phyloP scores from a whole-genome alignment of 306 rosid species.

The Canavalia ensiformis region DNA sequence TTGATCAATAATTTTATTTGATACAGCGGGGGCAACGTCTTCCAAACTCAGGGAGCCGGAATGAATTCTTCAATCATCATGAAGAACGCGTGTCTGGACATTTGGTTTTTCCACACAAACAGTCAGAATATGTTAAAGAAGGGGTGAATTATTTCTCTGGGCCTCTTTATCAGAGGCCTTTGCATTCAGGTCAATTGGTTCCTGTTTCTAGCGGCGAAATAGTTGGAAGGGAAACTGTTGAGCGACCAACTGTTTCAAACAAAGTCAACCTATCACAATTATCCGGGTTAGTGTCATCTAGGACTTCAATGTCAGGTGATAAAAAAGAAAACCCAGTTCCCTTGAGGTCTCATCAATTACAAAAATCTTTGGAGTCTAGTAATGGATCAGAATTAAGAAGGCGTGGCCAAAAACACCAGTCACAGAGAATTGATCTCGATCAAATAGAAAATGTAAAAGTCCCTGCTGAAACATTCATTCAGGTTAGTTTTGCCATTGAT shows the following conservation, averaged over 20 bases:
- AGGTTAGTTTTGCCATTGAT: slow-evolving; percentile 57
- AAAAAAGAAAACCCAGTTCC: slow-evolving; percentile 57
- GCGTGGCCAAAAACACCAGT: slow-evolving; percentile 60
- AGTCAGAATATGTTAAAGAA: slow-evolving; percentile 59
- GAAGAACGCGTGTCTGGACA: slow-evolving; percentile 70
- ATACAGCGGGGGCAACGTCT: slow-evolving; percentile 70
- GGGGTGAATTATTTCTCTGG: slow-evolving; percentile 50
- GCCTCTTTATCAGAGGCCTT: slow-evolving; percentile 56
- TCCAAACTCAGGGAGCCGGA: slow-evolving; percentile 57
- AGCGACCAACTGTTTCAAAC: slow-evolving; percentile 50
- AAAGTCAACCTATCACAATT: slow-evolving; percentile 63
- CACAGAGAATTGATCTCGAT: slow-evolving; percentile 56
- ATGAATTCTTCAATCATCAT: slow-evolving; percentile 55
- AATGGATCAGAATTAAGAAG: slow-evolving; percentile 62
- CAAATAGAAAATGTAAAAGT: slow-evolving; percentile 58
- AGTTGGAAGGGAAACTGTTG: slow-evolving; percentile 61
- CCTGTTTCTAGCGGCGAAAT: slow-evolving; percentile 61
- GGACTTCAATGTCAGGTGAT: slow-evolving; percentile 59
- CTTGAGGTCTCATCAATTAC: slow-evolving; percentile 4
- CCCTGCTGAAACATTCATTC: slow-evolving; percentile 55
- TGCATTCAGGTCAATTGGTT: slow-evolving; percentile 85
- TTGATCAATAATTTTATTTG: slow-evolving; percentile 36
- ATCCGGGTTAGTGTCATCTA: slow-evolving; percentile 75
- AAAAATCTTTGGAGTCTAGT: slow-evolving; percentile 55
- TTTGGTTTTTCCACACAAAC: slow-evolving; percentile 63